phyloP scores from a whole-genome alignment of 2,329 filamentous ascomycete species.

The Fusarium tjaetaba region DNA sequence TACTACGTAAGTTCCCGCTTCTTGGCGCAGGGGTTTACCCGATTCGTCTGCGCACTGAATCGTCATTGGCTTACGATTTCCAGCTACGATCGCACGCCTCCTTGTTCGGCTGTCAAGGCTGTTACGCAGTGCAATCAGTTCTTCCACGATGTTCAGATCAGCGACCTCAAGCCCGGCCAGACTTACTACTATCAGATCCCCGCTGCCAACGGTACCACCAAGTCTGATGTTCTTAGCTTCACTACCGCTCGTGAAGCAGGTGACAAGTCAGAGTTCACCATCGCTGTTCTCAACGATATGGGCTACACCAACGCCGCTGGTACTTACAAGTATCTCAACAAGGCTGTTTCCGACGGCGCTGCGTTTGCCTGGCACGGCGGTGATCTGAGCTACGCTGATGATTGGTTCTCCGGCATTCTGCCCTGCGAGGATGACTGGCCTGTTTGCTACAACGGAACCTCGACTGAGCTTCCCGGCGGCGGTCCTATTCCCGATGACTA shows the following conservation, averaged over 20 bases:
- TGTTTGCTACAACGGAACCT: slow-evolving; percentile 2
- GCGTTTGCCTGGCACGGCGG: slow-evolving; percentile 1
- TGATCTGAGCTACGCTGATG: slow-evolving; percentile 8
- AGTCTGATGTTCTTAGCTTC: not conserved
- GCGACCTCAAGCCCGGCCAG: not conserved
- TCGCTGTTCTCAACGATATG: not conserved
- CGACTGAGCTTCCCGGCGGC: not conserved
- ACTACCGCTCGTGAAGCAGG: not conserved
- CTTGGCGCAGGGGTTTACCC: not conserved
- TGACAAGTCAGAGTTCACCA: not conserved
- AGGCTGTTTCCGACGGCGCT: not conserved
- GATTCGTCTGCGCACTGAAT: not conserved
- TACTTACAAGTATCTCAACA: slow-evolving; percentile 1
- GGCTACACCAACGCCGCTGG: not conserved
- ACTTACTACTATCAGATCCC: slow-evolving; percentile 5
- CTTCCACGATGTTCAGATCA: not conserved
- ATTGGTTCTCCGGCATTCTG: slow-evolving; percentile 4
- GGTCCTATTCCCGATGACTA: not conserved
- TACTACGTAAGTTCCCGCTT: not conserved
- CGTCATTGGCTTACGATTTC: not conserved
- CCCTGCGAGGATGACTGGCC: not conserved
- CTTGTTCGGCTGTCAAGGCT: not conserved
- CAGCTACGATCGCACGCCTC: slow-evolving; percentile 1
- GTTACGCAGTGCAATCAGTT: slow-evolving; percentile 2
- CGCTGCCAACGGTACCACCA: not conserved